These are phyloP conservation scores for Debaryomyces subglobosus DNA, from an alignment of 1,139 yeast genomes.

Conservation along the genomic window DNA sequence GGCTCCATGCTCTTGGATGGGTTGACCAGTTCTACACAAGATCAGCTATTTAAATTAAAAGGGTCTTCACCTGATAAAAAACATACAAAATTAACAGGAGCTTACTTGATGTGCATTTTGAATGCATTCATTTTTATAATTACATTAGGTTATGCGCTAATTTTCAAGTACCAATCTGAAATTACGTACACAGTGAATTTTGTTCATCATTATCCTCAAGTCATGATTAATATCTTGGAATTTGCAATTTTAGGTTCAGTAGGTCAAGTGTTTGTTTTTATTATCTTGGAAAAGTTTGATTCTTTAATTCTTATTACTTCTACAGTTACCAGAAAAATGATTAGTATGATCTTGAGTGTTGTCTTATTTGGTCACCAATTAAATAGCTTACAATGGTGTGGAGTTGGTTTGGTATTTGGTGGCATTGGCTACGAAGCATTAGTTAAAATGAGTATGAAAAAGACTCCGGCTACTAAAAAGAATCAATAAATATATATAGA, in stretches of 20 bases:
- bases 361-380: constrained; percentile 79
- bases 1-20: constrained; percentile 84
- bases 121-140: constrained; percentile 58
- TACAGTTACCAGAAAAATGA: constrained; percentile 94
- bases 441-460: constrained; percentile 5
- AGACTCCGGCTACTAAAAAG: constrained; percentile 1
- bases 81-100: constrained; percentile 51
- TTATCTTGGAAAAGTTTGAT: constrained; percentile 81
- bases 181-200: constrained; percentile 51
- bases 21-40: constrained; percentile 90
- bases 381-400: constrained; percentile 68
- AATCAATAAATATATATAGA: constrained; percentile 6
- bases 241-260: constrained; percentile 84
- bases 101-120: constrained; percentile 82
- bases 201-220: constrained; percentile 39
- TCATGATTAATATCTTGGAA: constrained; percentile 58
- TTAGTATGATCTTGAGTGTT: constrained; percentile 90
- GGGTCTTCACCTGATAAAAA: constrained; percentile 9
- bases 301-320: constrained; percentile 86
- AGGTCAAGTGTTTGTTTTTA: constrained; percentile 90
- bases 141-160: constrained; percentile 42
- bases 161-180: constrained; percentile 50
- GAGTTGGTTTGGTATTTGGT: constrained; percentile 76
- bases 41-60: constrained; percentile 63
- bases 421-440: constrained; percentile 53